Base-by-base conservation (phyloP, 192 early-diverging fungal species). In the Obelidium mucronatum region DNA sequence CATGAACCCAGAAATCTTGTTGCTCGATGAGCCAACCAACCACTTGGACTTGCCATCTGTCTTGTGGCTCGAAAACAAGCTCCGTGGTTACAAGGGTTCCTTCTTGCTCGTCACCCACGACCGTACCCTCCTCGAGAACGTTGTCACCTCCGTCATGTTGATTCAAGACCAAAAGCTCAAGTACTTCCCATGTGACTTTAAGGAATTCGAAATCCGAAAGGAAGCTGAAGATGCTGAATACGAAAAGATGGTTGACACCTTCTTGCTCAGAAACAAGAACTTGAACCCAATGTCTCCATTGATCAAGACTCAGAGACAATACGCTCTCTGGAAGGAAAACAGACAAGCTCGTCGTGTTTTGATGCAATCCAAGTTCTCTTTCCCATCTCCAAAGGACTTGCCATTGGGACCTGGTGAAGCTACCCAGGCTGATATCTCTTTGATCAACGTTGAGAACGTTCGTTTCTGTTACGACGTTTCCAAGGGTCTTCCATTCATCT, bases 21-120 rank as follows among this genome's bases (percentile, higher is more conserved):
- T 95, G 70, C 82, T 94, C 72, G 94, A 95, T 78, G 94, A 95
- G 84, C 93, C 93, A 63, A 93, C 91, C 78, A 93, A 94, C 86
- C 91, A 93, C 84, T 90, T 95, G 83, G 91, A 93, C 84, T 87
- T 93, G 80, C 81, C 70, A 63, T 85, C 84, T 79, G 87, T 90
- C 52, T 31, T 60, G 19, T 90, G 87, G 87, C 79, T 90, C 79
- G 87, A 89, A 65, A 87, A 93, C 83, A 93, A 93, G 81, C 87
- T 94, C 74, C 82, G 72, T 76, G 80, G 80, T 67, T 80, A 92
- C 64, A 87, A 85, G 81, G 85, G 85, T 78, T 94, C 93, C 78
- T 92, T 87, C 74, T 86, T 93, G 83, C 91, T 94, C 74, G 93
- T 94, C 36, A 93, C 93, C 66, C 92, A 94, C 91, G 93, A 94